Evolutionary conservation across 2,329 filamentous ascomycete species (phyloP).

Genomic region (Coniochaeta hoffmannii): DNA sequence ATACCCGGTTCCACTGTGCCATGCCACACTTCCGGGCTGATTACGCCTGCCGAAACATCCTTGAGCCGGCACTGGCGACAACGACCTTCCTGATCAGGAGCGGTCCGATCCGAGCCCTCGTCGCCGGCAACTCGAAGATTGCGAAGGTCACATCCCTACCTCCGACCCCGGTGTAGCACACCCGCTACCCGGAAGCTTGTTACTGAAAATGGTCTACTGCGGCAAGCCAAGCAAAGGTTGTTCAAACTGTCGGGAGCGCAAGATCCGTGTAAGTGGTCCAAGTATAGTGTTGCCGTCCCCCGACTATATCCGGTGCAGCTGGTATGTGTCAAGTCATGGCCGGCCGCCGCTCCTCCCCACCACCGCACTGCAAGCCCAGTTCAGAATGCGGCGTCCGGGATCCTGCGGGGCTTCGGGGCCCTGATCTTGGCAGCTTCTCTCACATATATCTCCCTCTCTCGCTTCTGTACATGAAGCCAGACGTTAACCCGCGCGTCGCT

Average conservation of each 20-base stretch:
- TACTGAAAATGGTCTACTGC: slow-evolving; percentile 44
- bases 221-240: slow-evolving; percentile 51
- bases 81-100: background rate
- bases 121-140: too few relatives aligned
- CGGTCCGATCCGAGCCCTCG: background rate
- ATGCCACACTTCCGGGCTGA: background rate
- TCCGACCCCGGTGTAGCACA: background rate
- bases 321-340: slow-evolving; percentile 2
- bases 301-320: background rate
- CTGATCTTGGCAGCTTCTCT: background rate
- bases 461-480: slow-evolving; percentile 6
- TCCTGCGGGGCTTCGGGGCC: background rate
- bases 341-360: background rate
- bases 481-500: slow-evolving; percentile 1
- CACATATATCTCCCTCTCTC: background rate
- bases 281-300: slow-evolving; percentile 1
- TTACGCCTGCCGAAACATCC: background rate
- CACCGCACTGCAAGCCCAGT: slow-evolving; percentile 3
- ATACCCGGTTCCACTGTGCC: background rate
- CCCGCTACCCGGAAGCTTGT: background rate
- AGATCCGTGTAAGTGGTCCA: slow-evolving; percentile 41
- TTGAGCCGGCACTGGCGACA: background rate
- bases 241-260: slow-evolving; percentile 46
- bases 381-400: background rate
- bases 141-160: background rate